Percentiles rank a stretch among this genome's conserved stretches.
Evolutionary conservation across 306 rosid species (phyloP).

Genomic region (Dalbergia cochinchinensis): DNA sequence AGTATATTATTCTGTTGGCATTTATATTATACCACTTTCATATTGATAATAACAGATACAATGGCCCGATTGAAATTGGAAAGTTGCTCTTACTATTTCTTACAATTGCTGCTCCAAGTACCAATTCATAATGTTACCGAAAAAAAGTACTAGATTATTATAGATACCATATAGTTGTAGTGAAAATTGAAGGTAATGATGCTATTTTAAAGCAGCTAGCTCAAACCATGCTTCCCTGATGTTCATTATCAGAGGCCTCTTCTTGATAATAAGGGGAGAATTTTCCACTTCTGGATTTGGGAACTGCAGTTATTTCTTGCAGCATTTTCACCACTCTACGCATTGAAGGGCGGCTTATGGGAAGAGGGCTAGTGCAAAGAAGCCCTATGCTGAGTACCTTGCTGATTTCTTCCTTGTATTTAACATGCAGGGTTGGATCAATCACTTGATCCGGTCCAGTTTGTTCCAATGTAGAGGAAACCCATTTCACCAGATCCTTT

Average conservation of each 20-base stretch:
- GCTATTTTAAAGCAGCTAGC: constrained; percentile 9
- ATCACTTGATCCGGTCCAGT: constrained; percentile 63
- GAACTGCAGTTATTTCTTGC: constrained; percentile 56
- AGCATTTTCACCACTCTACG: constrained; percentile 74
- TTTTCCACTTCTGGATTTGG: constrained; percentile 55
- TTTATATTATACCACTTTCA: neutral
- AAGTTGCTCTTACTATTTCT: constrained; percentile 21
- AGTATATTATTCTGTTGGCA: neutral
- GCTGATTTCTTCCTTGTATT: constrained; percentile 59
- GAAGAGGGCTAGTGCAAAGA: constrained; percentile 65
- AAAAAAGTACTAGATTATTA: neutral
- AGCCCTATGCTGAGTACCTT: constrained; percentile 65
- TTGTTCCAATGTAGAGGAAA: constrained; percentile 51
- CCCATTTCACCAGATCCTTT: constrained; percentile 75
- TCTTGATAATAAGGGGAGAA: constrained; percentile 72
- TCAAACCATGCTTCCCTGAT: constrained; percentile 50
- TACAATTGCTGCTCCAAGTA: constrained; percentile 42
- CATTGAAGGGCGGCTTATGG: constrained; percentile 81
- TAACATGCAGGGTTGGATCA: constrained; percentile 57
- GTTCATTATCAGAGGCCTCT: constrained; percentile 49
- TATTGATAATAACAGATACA: constrained; percentile 9
- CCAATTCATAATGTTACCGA: neutral
- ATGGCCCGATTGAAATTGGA: neutral
- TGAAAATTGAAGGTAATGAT: constrained; percentile 7
- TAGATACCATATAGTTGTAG: neutral